Conservation (phyloP, 345 rosid genomes). For the Dipteronia sinensis region DNA sequence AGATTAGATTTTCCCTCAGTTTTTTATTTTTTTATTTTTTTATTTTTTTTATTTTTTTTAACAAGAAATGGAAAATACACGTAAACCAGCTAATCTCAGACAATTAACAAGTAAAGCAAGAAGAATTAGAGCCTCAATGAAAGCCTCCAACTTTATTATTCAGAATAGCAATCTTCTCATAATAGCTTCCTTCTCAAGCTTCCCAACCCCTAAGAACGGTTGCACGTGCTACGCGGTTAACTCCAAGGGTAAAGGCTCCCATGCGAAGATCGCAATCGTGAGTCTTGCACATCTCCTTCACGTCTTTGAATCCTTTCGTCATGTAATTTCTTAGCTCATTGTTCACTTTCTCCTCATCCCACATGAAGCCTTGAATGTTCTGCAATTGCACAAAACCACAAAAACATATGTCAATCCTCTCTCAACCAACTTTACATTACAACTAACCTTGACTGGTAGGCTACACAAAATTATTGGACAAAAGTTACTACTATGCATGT, state of each 20-base stretch:
- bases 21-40: no score
- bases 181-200: slow-evolving; percentile 42
- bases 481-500: not conserved
- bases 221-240: slow-evolving; percentile 91
- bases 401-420: not conserved
- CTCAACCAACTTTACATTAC: not conserved
- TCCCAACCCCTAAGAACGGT: slow-evolving; percentile 93
- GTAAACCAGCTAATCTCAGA: not conserved
- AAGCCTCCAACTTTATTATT: slow-evolving; percentile 30
- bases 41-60: no score
- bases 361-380: slow-evolving; percentile 98
- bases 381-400: slow-evolving; percentile 32
- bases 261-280: slow-evolving; percentile 89
- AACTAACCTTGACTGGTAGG: not conserved
- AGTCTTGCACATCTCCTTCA: slow-evolving; percentile 84
- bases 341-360: slow-evolving; percentile 95
- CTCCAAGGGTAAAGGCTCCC: slow-evolving; percentile 99
- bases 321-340: slow-evolving; percentile 73
- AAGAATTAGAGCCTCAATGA: slow-evolving; percentile 4
- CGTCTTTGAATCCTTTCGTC: slow-evolving; percentile 74
- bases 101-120: not conserved
- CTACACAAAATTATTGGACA: not conserved
- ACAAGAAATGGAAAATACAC: not conserved
- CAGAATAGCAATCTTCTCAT: slow-evolving; percentile 27
- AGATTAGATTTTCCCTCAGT: not conserved